Evolutionary conservation across 78 protist genomes (phyloP), one percentile per base, ranked within the genome.

Genomic region (Fonticula alba): DNA sequence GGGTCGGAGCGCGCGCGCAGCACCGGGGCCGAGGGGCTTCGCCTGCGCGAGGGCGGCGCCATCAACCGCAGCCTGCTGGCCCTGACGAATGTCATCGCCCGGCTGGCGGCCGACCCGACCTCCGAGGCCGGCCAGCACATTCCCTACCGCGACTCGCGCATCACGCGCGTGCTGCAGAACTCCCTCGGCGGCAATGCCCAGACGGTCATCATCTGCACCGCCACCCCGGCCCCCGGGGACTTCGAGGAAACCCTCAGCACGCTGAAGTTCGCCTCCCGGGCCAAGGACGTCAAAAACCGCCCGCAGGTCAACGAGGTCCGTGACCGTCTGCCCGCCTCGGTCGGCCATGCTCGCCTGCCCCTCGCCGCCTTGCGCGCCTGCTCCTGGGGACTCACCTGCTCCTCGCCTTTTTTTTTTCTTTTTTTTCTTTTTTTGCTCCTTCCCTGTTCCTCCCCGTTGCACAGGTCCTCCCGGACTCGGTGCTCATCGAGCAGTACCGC

Each of bases 111-210:
- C 32, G 58, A 7, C 58, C 7, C 58, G 7, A 6, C 32, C 58
- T 9, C 69, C 15, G 19, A 9, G 35, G 17, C 6, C 40, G 29
- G 37, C 22, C 15, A 47, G 22, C 83, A 78, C 46, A 62, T 86
- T 2, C 86, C 88, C 0, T 87, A 83, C 63, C 80, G 89, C 52
- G 75, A 83, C 64, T 68, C 80, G 36, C 78, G 81, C 54, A 46
- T 83, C 26, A 82, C 93, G 32, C 71, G 84, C 47, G 76, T 86
- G 10, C 61, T 82, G 19, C 83, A 81, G 59, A 60, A 61, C 19
- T 68, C 88, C 38, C 77, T 82, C 17, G 92, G 92, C 27, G 92
- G 92, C 52, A 81, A 77, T 43, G 68, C 84, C 2, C 63, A 74
- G 37, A 73, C 79, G 2, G 73, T 66, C 19, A 54, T 73, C 63